Base-by-base conservation (phyloP, 2,329 filamentous ascomycete genomes). In the Exophiala sideris region DNA sequence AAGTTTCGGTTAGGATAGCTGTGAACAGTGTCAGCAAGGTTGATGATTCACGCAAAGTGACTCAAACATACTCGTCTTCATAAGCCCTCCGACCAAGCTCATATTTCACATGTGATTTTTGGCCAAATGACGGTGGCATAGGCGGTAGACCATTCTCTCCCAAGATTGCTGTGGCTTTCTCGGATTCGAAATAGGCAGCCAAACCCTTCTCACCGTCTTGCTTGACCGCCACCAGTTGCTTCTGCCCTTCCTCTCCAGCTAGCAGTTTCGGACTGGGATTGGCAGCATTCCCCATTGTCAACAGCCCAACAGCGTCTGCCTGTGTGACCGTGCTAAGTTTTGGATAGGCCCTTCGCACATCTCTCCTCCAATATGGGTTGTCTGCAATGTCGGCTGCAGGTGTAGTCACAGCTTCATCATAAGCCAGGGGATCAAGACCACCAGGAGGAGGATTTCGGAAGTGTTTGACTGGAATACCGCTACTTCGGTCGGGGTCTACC, bases 281-380 rank as follows among this genome's bases (percentile, higher is more conserved):
- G 9, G 83, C 86, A 52, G 86, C 87, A 74, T 87, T 96, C 62
- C 94, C 94, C 41, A 97, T 84, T 24, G 81, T 85, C 68, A 99
- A 79, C 65, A 99, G 82, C 39, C 87, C 87, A 20, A 94, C 94
- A 48, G 90, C 85, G 71, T 97, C 88, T 44, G 83, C 83, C 78
- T 97, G 94, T 56, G 78, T 86, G 58, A 99, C 82, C 42, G 89
- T 85, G 67, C 87, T 92, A 52, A 88, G 79, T 64, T 80, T 81
- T 32, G 94, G 88, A 76, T 97, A 97, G 66, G 80, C 80, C 66
- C 94, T 83, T 65, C 94, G 88, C 58, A 78, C 73, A 69, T 99
- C 94, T 67, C 94, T 91, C 80, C 95, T 95, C 90, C 91, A 99
- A 78, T 96, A 95, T 35, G 90, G 84, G 76, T 95, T 95, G 72